Percentiles rank a stretch among this genome's conserved stretches.
phyloP scores from a whole-genome alignment of 352 stramenopile species.

The Blastocystis sp. region DNA sequence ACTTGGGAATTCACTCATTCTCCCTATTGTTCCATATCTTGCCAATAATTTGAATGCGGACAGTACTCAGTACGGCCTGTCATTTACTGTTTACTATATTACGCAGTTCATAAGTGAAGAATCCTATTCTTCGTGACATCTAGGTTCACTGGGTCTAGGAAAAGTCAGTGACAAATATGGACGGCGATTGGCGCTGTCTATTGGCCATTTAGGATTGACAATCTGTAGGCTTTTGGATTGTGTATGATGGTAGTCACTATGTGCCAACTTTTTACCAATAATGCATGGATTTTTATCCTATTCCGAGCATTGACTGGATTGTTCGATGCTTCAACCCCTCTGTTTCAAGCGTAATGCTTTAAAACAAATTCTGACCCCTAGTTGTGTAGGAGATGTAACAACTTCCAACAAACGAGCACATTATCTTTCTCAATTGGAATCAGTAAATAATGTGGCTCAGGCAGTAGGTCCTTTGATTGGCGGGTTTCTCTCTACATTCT shows the following conservation, averaged over 20 bases:
- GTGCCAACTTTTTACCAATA: slow-evolving; percentile 7
- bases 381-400: slow-evolving; percentile 25
- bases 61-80: background rate
- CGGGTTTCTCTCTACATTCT: background rate
- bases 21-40: slow-evolving; percentile 46
- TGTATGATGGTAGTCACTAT: slow-evolving; percentile 16
- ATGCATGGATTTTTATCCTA: slow-evolving; percentile 7
- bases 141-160: slow-evolving; percentile 31
- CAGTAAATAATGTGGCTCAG: slow-evolving; percentile 48
- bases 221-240: background rate
- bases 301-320: slow-evolving; percentile 24
- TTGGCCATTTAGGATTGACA: background rate
- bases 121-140: background rate
- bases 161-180: slow-evolving; percentile 29
- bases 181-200: background rate
- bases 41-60: slow-evolving; percentile 31
- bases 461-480: slow-evolving; percentile 1
- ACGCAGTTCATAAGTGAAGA: slow-evolving; percentile 39
- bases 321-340: slow-evolving; percentile 21
- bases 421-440: slow-evolving; percentile 43
- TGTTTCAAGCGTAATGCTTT: slow-evolving; percentile 26
- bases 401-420: background rate
- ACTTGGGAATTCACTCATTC: slow-evolving; percentile 21
- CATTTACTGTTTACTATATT: slow-evolving; percentile 55
- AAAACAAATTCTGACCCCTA: background rate